phyloP scores from a whole-genome alignment of 768 basidiomycete genomes.

The Tulasnella sp. region DNA sequence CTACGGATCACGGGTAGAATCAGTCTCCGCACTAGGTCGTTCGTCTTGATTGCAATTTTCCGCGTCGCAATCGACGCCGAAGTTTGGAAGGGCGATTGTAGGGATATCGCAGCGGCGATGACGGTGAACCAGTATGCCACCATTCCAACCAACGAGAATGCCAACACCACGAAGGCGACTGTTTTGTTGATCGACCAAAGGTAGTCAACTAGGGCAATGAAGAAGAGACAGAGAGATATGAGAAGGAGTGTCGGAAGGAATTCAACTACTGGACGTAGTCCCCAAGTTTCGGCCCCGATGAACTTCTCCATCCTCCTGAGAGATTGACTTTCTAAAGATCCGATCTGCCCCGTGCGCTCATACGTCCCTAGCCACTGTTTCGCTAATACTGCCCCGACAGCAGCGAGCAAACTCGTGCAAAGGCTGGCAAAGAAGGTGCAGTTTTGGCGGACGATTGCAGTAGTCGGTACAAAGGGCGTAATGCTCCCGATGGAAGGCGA shows the following conservation, averaged over 20 bases:
- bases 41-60: no score
- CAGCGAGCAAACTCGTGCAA: not conserved
- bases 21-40: no score
- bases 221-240: not conserved
- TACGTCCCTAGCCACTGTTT: conserved; percentile 5
- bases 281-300: not conserved
- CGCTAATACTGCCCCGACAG: not conserved
- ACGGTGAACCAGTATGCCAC: not conserved
- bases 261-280: not conserved
- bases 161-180: not conserved
- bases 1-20: no score
- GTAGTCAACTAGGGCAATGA: not conserved
- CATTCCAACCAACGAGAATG: not conserved
- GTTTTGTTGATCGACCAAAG: not conserved
- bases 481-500: not conserved
- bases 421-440: conserved; percentile 1
- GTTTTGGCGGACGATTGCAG: not conserved
- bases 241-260: not conserved
- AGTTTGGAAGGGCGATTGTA: not conserved
- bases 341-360: not conserved
- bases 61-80: not conserved
- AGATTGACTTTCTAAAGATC: not conserved
- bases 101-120: not conserved
- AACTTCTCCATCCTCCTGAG: not conserved
- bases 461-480: not conserved